Conservation (phyloP, 371 early-diverging fungal species). For the Mortierella sp. region DNA sequence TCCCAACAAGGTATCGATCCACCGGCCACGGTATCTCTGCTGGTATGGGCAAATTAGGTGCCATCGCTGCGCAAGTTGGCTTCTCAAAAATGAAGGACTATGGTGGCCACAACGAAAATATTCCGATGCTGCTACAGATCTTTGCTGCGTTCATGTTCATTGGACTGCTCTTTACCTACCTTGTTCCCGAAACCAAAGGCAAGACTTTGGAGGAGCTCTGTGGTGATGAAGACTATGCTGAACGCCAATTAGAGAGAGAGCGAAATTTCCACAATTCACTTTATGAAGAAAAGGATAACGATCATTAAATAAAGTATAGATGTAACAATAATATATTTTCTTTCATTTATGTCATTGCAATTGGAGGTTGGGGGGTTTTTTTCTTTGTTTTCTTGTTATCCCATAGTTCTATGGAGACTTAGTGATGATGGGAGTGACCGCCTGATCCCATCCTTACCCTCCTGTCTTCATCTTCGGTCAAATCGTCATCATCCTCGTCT, state of each 20-base stretch:
- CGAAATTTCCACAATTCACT: conserved; percentile 22
- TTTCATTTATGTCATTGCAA: not conserved
- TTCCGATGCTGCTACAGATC: conserved; percentile 33
- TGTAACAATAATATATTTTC: not conserved
- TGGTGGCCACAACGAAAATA: conserved; percentile 59
- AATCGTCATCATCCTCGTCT: conserved; percentile 55
- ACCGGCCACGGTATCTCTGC: conserved; percentile 81
- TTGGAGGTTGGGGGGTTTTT: not conserved
- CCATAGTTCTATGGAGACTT: too few relatives aligned
- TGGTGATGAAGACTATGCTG: conserved; percentile 47
- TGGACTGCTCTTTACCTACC: conserved; percentile 53
- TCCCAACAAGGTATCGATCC: conserved; percentile 76
- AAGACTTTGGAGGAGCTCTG: conserved; percentile 66
- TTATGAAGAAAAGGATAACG: conserved; percentile 19
- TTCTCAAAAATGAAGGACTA: conserved; percentile 62
- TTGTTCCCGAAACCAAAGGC: conserved; percentile 57
- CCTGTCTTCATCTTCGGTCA: conserved; percentile 47
- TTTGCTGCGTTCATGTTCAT: conserved; percentile 65
- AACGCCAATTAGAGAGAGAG: conserved; percentile 23
- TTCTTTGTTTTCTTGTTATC: not conserved
- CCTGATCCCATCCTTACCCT: conserved; percentile 29
- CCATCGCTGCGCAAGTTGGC: conserved; percentile 70
- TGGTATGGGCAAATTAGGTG: conserved; percentile 77
- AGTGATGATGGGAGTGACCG: conserved; percentile 27
- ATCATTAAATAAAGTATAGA: conserved; percentile 5